Conservation (phyloP, 2,329 filamentous ascomycete genomes). For the Venturia aucupariae region DNA sequence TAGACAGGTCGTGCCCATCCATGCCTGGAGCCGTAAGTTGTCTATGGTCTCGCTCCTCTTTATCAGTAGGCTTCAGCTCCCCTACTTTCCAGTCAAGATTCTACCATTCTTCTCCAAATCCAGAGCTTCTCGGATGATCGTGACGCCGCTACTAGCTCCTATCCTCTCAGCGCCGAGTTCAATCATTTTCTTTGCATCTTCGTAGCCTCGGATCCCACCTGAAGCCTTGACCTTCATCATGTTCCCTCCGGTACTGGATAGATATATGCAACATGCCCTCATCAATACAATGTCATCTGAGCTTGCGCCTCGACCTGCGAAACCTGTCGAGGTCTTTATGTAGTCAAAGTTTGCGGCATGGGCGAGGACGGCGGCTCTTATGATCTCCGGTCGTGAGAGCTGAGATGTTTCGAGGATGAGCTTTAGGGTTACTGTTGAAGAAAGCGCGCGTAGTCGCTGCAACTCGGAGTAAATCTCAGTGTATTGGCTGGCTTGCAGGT, state of each 20-base stretch:
- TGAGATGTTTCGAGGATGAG: slow-evolving; percentile 52
- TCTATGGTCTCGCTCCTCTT: background rate
- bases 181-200: slow-evolving; percentile 45
- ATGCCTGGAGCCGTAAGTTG: background rate
- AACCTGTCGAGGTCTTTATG: slow-evolving; percentile 53
- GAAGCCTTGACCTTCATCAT: slow-evolving; percentile 48
- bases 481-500: slow-evolving; percentile 36
- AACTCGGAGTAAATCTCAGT: slow-evolving; percentile 44
- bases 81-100: background rate
- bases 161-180: slow-evolving; percentile 47
- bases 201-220: slow-evolving; percentile 44
- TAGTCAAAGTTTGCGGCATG: slow-evolving; percentile 46
- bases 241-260: slow-evolving; percentile 30
- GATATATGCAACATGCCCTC: slow-evolving; percentile 34
- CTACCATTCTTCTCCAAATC: background rate
- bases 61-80: background rate
- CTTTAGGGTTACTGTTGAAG: slow-evolving; percentile 37
- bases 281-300: slow-evolving; percentile 46
- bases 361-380: slow-evolving; percentile 44
- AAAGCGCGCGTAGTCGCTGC: slow-evolving; percentile 40
- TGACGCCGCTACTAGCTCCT: slow-evolving; percentile 47
- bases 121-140: slow-evolving; percentile 42
- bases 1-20: background rate
- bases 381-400: slow-evolving; percentile 39
- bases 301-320: slow-evolving; percentile 45